Conservation (phyloP, 495 filamentous ascomycete species). For the Neurospora sp. region DNA sequence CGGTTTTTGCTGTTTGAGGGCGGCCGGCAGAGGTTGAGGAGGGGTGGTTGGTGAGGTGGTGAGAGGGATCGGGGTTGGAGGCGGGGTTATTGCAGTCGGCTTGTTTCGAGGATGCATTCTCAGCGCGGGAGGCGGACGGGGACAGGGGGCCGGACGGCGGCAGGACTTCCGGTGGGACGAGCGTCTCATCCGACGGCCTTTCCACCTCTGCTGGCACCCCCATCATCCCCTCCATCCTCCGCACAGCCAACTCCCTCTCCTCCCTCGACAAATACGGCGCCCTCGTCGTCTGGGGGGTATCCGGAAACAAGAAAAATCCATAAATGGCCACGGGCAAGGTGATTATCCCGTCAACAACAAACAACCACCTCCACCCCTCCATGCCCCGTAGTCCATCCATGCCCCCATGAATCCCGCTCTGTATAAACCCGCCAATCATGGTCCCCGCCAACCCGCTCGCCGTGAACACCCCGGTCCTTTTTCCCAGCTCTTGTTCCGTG, state of each 20-base stretch:
- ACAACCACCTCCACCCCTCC: conserved; percentile 58
- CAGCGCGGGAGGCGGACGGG: background rate
- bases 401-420: conserved; percentile 45
- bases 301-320: conserved; percentile 49
- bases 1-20: conserved; percentile 8
- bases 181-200: background rate
- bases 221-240: conserved; percentile 8
- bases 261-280: conserved; percentile 37
- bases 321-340: conserved; percentile 50
- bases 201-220: too few relatives aligned
- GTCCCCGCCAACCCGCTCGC: conserved; percentile 41
- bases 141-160: too few relatives aligned
- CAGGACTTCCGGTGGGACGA: too few relatives aligned
- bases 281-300: conserved; percentile 44
- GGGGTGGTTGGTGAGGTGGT: background rate
- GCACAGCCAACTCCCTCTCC: conserved; percentile 38
- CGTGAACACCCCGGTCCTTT: conserved; percentile 48
- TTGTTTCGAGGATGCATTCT: background rate
- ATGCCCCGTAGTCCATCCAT: conserved; percentile 43
- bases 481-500: conserved; percentile 52
- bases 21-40: background rate
- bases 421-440: conserved; percentile 46
- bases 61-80: background rate
- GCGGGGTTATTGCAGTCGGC: background rate
- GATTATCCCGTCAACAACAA: conserved; percentile 45